Conservation (phyloP, 1,284 basidiomycete species). For the Cryptococcus maquisensis region DNA sequence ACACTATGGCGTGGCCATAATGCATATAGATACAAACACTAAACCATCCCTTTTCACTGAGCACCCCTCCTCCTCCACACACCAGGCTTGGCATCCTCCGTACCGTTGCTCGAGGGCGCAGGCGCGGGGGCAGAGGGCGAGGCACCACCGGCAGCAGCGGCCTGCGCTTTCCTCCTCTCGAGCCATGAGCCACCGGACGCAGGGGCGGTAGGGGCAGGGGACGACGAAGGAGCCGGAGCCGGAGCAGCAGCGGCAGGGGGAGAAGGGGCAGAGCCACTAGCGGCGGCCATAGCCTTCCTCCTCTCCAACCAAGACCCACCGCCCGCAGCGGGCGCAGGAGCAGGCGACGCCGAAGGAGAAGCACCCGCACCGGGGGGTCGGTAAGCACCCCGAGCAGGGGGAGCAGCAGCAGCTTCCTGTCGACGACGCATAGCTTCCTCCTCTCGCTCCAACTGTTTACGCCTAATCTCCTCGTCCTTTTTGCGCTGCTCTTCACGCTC, state of each 20-base stretch:
- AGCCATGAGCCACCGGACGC: not conserved
- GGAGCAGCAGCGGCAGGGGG: not conserved
- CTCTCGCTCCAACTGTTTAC: constrained; percentile 66
- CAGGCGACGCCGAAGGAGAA: not conserved
- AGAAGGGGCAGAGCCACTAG: not conserved
- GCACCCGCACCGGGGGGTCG: not conserved
- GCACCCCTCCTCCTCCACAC: too few relatives aligned
- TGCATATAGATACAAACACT: too few relatives aligned
- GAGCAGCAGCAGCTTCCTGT: not conserved
- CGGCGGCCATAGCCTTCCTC: not conserved
- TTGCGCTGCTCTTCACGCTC: constrained; percentile 64
- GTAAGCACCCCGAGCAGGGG: not conserved
- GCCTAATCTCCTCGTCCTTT: constrained; percentile 58
- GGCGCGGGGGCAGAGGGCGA: not conserved
- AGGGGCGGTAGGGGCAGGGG: not conserved
- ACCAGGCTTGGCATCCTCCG: not conserved
- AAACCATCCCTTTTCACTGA: too few relatives aligned
- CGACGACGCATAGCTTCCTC: constrained; percentile 68
- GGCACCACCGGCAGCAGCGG: not conserved
- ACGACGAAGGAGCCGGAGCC: not conserved
- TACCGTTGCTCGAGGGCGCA: not conserved
- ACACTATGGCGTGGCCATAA: too few relatives aligned
- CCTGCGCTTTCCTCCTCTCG: not conserved
- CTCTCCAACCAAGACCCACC: not conserved
- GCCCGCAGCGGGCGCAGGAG: not conserved